These are phyloP conservation scores for Claviceps humidiphila DNA, from an alignment of 2,329 filamentous ascomycete species.

Conservation along the genomic window DNA sequence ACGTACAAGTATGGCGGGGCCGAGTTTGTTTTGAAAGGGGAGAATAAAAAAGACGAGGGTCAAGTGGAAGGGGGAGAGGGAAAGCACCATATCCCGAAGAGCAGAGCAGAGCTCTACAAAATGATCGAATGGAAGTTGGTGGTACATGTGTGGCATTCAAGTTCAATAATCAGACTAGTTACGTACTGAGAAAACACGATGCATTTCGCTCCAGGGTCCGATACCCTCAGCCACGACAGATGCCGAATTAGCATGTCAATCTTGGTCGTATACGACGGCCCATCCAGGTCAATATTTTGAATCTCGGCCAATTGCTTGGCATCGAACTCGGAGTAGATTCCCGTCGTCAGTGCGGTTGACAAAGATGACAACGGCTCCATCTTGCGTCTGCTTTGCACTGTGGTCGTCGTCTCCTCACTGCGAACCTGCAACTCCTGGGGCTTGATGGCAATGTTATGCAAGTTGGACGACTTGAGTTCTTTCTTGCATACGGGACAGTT, in stretches of 20 bases:
- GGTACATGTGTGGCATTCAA: no score
- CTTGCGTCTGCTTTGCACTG: slow-evolving; percentile 7
- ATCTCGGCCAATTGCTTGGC: slow-evolving; percentile 63
- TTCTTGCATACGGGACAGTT: slow-evolving; percentile 81
- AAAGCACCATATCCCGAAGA: background rate
- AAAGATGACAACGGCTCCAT: slow-evolving; percentile 10
- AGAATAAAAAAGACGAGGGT: background rate
- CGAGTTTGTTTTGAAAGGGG: no score
- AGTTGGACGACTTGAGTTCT: slow-evolving; percentile 47
- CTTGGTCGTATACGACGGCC: slow-evolving; percentile 73
- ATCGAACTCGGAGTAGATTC: slow-evolving; percentile 69
- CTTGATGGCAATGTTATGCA: slow-evolving; percentile 78
- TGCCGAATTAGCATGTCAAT: slow-evolving; percentile 75
- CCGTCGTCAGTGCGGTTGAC: slow-evolving; percentile 8
- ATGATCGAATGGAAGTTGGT: no score
- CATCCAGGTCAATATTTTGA: slow-evolving; percentile 62
- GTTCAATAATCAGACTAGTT: background rate
- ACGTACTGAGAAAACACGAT: slow-evolving; percentile 78
- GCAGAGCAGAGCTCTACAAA: no score
- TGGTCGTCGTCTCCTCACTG: slow-evolving; percentile 11
- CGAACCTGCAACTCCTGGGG: slow-evolving; percentile 59
- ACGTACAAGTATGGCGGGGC: background rate
- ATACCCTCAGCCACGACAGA: slow-evolving; percentile 69
- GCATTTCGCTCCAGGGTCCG: slow-evolving; percentile 77
- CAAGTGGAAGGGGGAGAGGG: background rate